phyloP scores from a whole-genome alignment of 768 basidiomycete species.

The Pulveroboletus sp. region DNA sequence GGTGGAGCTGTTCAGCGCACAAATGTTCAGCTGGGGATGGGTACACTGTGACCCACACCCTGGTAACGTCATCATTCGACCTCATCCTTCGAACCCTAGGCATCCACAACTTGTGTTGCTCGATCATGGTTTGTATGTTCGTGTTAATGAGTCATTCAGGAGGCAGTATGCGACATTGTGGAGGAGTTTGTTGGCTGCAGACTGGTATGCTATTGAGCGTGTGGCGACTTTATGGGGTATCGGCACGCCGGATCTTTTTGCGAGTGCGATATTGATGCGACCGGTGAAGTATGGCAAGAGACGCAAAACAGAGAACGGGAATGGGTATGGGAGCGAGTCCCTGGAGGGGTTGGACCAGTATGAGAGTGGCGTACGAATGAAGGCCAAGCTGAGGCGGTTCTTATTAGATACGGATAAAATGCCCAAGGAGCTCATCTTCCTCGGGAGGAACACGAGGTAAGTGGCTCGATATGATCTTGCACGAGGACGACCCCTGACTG shows the following conservation, averaged over 20 bases:
- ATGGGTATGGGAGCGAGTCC: slow-evolving; percentile 3
- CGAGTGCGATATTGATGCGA: slow-evolving; percentile 66
- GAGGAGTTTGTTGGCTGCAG: slow-evolving; percentile 56
- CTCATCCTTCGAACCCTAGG: slow-evolving; percentile 23
- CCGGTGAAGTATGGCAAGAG: slow-evolving; percentile 41
- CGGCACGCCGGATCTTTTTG: slow-evolving; percentile 65
- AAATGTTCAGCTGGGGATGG: slow-evolving; percentile 91
- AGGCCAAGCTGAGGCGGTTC: slow-evolving; percentile 60
- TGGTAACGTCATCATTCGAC: slow-evolving; percentile 74
- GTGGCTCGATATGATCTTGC: background rate
- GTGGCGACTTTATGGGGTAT: slow-evolving; percentile 64
- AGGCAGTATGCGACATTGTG: slow-evolving; percentile 76
- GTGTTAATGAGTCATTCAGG: slow-evolving; percentile 60
- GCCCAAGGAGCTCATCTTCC: slow-evolving; percentile 72
- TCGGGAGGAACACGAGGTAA: slow-evolving; percentile 72
- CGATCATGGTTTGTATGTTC: slow-evolving; percentile 90
- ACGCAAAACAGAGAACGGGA: background rate
- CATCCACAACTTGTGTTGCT: slow-evolving; percentile 71
- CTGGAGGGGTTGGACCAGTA: slow-evolving; percentile 49
- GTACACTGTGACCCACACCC: slow-evolving; percentile 78
- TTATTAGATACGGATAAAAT: slow-evolving; percentile 70
- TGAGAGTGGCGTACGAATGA: slow-evolving; percentile 64
- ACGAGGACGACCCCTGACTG: background rate
- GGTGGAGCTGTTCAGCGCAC: slow-evolving; percentile 82
- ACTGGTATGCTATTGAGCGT: slow-evolving; percentile 47